Evolutionary conservation across 148 eudicot genomes (phyloP), one percentile per base, ranked within the genome.

Genomic region (Fagopyrum tataricum): DNA sequence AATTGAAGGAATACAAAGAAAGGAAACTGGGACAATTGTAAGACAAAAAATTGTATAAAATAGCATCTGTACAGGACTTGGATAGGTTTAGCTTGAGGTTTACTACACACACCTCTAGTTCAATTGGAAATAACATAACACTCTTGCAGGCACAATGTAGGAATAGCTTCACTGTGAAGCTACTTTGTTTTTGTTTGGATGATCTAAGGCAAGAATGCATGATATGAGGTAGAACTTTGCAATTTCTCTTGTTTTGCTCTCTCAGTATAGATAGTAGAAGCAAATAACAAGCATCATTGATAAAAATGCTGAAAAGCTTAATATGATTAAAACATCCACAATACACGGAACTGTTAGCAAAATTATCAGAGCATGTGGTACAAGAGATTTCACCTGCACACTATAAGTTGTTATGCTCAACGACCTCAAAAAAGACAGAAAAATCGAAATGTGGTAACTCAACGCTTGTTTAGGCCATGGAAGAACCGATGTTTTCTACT

Each of bases 401-500:
- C 55, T 49, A 15, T 15, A 18, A 49, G 2, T 49, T 49, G 55
- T 12, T 6, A 49, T 49, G 55, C 55, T n/a, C 53, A 49, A 49
- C 53, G n/a, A 49, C 55, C 55, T 49, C 9, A 61, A 11, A 8
- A 44, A 7, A 2, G 40, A 62, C 14, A 31, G 68, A 31, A 4
- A 37, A 64, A 1, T 21, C 39, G 39, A 31, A 31, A 10, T 68
- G 40, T 7, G 23, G 44, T 53, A 6, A 1, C 46, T 48, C 40
- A 59, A 4, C n/a, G 52, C 77, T 85, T 88, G 87, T 80, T 89
- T 46, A 93, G 82, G 71, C 98, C 97, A 77, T 91, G 98, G 76
- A 93, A 90, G 80, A 93, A 90, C 13, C 98, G 88, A 67, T 94
- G 98, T 62, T 88, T 91, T 82, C 82, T 88, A 73, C 98, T 84